Percentiles rank a stretch among this genome's conserved stretches.
phyloP scores from a whole-genome alignment of 2,329 filamentous ascomycete species.

The Hypoxylon sp. region DNA sequence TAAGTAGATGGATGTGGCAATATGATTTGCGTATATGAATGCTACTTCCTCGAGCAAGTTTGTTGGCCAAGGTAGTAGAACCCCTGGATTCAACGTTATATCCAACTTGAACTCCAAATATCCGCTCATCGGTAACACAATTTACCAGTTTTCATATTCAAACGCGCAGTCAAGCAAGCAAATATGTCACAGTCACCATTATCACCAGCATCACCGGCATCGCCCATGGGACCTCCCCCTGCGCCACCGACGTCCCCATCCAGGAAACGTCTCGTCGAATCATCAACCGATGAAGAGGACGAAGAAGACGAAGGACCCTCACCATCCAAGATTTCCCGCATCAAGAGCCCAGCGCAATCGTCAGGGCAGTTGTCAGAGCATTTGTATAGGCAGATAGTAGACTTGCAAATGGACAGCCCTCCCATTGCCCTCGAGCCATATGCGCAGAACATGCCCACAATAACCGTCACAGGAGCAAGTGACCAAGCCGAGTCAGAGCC shows the following conservation, averaged over 20 bases:
- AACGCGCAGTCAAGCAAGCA: not conserved
- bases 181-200: not conserved
- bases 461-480: not conserved
- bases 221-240: not conserved
- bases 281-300: not conserved
- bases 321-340: not conserved
- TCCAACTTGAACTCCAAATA: not conserved
- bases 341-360: not conserved
- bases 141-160: not conserved
- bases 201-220: no score
- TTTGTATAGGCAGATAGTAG: not conserved
- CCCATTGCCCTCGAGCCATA: not conserved
- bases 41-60: not conserved
- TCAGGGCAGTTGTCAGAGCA: no score
- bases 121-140: not conserved
- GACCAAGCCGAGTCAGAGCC: not conserved
- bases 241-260: not conserved
- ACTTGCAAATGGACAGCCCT: not conserved
- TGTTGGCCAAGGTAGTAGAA: not conserved
- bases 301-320: not conserved
- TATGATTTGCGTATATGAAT: not conserved
- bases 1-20: not conserved
- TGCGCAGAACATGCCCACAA: not conserved
- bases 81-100: not conserved
- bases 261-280: not conserved